phyloP scores from a whole-genome alignment of 1,139 yeast genomes.

The Pichia norvegensis region DNA sequence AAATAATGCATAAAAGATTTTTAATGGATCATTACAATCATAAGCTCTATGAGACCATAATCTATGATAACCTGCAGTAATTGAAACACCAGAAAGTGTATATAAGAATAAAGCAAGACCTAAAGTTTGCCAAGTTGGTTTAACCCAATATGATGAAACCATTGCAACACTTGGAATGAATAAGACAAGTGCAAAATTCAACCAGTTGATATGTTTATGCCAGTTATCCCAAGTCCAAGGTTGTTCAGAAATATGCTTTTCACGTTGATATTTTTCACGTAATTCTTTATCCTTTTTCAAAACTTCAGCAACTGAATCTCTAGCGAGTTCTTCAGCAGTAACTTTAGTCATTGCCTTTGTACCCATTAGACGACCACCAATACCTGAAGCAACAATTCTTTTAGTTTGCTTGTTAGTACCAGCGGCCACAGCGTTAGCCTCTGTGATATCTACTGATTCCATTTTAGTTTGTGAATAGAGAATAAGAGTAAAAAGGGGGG shows the following conservation, averaged over 20 bases:
- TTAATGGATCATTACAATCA: slow-evolving; percentile 63
- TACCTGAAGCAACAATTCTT: slow-evolving; percentile 69
- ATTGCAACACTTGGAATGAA: slow-evolving; percentile 64
- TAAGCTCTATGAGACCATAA: slow-evolving; percentile 86
- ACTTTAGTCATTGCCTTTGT: slow-evolving; percentile 62
- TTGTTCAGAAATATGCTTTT: slow-evolving; percentile 78
- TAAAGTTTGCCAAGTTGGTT: slow-evolving; percentile 55
- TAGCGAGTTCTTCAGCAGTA: slow-evolving; percentile 54
- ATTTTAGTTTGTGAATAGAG: background rate
- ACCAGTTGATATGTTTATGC: slow-evolving; percentile 88
- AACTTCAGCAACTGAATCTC: slow-evolving; percentile 43
- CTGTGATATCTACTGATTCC: slow-evolving; percentile 43
- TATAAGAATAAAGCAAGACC: slow-evolving; percentile 57
- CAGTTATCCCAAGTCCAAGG: slow-evolving; percentile 84
- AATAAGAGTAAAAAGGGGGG: background rate
- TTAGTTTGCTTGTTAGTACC: slow-evolving; percentile 68
- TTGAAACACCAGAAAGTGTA: slow-evolving; percentile 71
- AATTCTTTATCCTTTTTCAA: slow-evolving; percentile 51
- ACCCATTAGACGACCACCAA: slow-evolving; percentile 75
- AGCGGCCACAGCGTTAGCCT: slow-evolving; percentile 81
- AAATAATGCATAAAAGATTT: slow-evolving; percentile 66
- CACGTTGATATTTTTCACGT: slow-evolving; percentile 38
- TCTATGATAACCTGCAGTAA: slow-evolving; percentile 94
- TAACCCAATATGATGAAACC: slow-evolving; percentile 40
- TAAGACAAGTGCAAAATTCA: slow-evolving; percentile 72